Evolutionary conservation across 805 yeast genomes (phyloP).

Genomic region (Zygotorulaspora chibaensis): DNA sequence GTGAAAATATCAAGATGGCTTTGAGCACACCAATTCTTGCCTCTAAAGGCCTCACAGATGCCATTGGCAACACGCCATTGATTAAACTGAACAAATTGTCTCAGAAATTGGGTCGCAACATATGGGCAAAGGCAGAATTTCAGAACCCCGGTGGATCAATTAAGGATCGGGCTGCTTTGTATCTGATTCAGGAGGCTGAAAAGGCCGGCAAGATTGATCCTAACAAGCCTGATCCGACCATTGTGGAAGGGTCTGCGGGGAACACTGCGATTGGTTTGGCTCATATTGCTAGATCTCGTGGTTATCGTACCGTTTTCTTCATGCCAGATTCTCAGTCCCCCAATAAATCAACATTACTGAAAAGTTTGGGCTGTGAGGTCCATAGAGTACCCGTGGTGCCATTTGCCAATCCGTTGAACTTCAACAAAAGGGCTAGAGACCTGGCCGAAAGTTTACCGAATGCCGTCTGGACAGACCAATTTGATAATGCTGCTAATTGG

Average conservation of each 20-base stretch:
- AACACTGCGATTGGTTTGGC: conserved; percentile 95
- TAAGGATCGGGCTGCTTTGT: conserved; percentile 85
- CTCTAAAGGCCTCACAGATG: conserved; percentile 66
- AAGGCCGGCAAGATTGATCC: conserved; percentile 54
- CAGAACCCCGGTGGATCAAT: conserved; percentile 94
- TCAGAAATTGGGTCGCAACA: conserved; percentile 58
- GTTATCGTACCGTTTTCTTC: conserved; percentile 79
- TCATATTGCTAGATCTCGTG: conserved; percentile 71
- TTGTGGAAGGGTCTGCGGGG: conserved; percentile 93
- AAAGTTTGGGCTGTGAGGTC: conserved; percentile 79
- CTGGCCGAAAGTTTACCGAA: conserved; percentile 73
- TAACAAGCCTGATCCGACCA: conserved; percentile 59
- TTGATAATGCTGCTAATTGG: conserved; percentile 82
- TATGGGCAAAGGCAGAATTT: conserved; percentile 87
- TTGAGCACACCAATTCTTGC: conserved; percentile 52
- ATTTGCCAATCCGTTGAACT: conserved; percentile 74
- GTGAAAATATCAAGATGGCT: not conserved
- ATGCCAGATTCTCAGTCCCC: conserved; percentile 91
- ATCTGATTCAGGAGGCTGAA: conserved; percentile 75
- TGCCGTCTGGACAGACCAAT: conserved; percentile 92
- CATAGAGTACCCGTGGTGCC: conserved; percentile 87
- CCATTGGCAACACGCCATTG: conserved; percentile 92
- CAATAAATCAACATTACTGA: conserved; percentile 68
- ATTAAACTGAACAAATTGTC: conserved; percentile 56
- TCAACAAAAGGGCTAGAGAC: conserved; percentile 80